Conservation (phyloP, 257 asterid species). For the Forsythia suspensa region DNA sequence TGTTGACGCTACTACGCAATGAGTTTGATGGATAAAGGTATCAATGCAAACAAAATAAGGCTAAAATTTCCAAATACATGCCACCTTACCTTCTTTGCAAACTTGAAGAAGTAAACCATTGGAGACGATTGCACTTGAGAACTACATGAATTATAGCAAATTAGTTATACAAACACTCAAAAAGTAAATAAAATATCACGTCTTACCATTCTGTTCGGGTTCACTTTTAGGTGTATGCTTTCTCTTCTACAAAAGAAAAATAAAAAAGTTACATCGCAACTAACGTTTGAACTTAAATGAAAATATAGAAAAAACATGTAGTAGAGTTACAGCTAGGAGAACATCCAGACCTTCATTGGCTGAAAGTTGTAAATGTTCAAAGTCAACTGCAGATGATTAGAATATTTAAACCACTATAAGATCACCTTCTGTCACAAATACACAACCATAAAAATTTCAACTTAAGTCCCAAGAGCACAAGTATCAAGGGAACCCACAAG, state of each 20-base stretch:
- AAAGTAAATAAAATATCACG: slow-evolving; percentile 15
- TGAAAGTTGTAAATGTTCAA: slow-evolving; percentile 77
- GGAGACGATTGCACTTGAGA: slow-evolving; percentile 63
- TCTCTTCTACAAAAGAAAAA: slow-evolving; percentile 51
- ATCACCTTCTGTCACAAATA: slow-evolving; percentile 1
- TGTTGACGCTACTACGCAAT: too few relatives aligned
- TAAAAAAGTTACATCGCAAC: slow-evolving; percentile 8
- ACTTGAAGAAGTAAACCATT: slow-evolving; percentile 86
- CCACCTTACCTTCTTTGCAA: slow-evolving; percentile 73
- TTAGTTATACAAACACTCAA: slow-evolving; percentile 18
- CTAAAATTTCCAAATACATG: slow-evolving; percentile 1
- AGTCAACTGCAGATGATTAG: slow-evolving; percentile 62
- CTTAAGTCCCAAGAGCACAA: slow-evolving; percentile 1
- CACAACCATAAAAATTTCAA: slow-evolving; percentile 15
- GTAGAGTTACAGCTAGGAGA: slow-evolving; percentile 65
- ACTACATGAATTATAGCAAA: slow-evolving; percentile 44
- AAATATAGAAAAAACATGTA: slow-evolving; percentile 7
- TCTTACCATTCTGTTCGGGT: slow-evolving; percentile 69
- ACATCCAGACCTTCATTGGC: slow-evolving; percentile 76
- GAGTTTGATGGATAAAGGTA: not conserved
- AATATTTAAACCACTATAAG: slow-evolving; percentile 20
- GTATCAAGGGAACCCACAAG: slow-evolving; percentile 4
- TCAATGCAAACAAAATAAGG: slow-evolving; percentile 10
- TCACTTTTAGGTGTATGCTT: slow-evolving; percentile 48
- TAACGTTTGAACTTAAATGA: not conserved